Conservation (phyloP, 768 basidiomycete genomes). For the Pleurotus sapidus region DNA sequence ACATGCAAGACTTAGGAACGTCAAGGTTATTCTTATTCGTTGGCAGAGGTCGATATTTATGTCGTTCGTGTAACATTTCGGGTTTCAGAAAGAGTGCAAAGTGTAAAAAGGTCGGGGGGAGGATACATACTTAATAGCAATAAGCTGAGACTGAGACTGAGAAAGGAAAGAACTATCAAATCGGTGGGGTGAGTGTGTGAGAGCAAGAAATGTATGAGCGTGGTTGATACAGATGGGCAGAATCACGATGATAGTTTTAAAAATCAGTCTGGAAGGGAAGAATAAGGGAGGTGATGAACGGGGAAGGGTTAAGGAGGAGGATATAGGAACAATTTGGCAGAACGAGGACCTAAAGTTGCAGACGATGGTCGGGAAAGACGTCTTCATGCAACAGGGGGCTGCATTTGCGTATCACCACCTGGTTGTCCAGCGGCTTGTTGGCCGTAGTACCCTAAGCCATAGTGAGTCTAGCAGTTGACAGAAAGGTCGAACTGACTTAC, state of each 20-base stretch:
- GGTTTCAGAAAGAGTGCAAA: too few relatives aligned
- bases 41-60: too few relatives aligned
- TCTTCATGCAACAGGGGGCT: conserved; percentile 14
- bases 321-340: conserved; percentile 16
- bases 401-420: conserved; percentile 53
- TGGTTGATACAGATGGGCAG: not conserved
- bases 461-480: not conserved
- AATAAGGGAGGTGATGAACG: not conserved
- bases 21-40: too few relatives aligned
- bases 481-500: conserved; percentile 37
- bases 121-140: conserved; percentile 20
- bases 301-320: conserved; percentile 7
- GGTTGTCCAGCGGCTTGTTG: conserved; percentile 66
- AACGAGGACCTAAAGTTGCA: conserved; percentile 8
- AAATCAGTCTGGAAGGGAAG: not conserved
- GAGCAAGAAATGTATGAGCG: not conserved
- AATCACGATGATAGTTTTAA: not conserved
- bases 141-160: conserved; percentile 20
- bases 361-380: conserved; percentile 8
- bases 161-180: conserved; percentile 27
- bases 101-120: not conserved
- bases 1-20: too few relatives aligned
- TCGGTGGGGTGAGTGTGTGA: conserved; percentile 15
- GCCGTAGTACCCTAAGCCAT: conserved; percentile 68
- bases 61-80: too few relatives aligned